Evolutionary conservation across 176 grass and related monocot genomes (phyloP).

Genomic region (Bonia amplexicaulis): DNA sequence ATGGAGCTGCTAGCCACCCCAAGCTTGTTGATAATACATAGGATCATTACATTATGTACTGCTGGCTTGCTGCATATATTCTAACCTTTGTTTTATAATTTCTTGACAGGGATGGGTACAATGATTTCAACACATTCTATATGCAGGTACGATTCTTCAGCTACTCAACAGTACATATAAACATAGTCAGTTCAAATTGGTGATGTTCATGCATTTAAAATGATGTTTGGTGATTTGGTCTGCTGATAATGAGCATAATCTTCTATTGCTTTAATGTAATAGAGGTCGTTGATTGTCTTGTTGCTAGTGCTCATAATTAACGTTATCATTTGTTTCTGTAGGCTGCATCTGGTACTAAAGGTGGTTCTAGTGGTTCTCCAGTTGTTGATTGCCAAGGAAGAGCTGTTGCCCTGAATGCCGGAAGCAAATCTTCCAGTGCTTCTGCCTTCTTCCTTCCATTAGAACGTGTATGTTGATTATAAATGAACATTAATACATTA

Average conservation of each 20-base stretch:
- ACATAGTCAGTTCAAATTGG: neutral
- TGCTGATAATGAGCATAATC: constrained; percentile 4
- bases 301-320: neutral
- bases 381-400: constrained; percentile 98
- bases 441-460: constrained; percentile 98
- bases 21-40: neutral
- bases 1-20: neutral
- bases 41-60: neutral
- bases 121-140: constrained; percentile 99
- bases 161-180: constrained; percentile 12
- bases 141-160: constrained; percentile 71
- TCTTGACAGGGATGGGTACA: constrained; percentile 86
- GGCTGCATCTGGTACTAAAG: constrained; percentile 99
- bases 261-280: neutral
- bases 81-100: constrained; percentile 23
- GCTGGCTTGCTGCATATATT: constrained; percentile 18
- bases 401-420: constrained; percentile 97
- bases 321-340: constrained; percentile 34
- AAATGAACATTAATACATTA: neutral
- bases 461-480: constrained; percentile 61
- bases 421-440: constrained; percentile 97
- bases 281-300: neutral
- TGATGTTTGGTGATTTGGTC: neutral
- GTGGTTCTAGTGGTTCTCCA: constrained; percentile 96
- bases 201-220: neutral